Conservation (phyloP, 169 alveolate species). For the Nephromyces sp. region DNA sequence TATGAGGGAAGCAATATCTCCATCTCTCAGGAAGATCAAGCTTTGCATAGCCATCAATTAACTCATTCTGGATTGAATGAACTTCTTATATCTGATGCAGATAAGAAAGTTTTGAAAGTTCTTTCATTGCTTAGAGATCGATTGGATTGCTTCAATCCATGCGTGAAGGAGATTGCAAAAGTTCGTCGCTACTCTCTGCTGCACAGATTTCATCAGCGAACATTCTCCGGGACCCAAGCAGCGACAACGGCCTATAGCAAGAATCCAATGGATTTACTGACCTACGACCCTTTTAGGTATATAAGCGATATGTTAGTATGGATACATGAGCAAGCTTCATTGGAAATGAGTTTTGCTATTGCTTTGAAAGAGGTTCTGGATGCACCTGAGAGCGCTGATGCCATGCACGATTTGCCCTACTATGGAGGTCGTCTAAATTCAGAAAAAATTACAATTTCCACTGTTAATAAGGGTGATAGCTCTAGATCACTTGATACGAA, state of each 20-base stretch:
- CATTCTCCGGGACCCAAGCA: no score
- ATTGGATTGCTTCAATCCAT: not conserved
- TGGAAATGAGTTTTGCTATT: not conserved
- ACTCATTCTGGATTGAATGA: no score
- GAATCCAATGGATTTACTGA: slow-evolving; percentile 4
- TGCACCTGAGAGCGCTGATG: no score
- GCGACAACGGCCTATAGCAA: slow-evolving; percentile 1
- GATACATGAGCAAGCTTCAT: not conserved
- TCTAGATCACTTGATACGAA: no score
- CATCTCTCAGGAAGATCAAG: not conserved
- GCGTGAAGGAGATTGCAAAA: not conserved
- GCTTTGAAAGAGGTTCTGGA: not conserved
- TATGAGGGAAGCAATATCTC: not conserved
- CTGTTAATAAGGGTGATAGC: no score
- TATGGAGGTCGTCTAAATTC: no score
- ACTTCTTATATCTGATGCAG: not conserved
- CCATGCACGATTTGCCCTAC: no score
- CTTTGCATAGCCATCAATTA: no score
- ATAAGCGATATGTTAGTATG: slow-evolving; percentile 7
- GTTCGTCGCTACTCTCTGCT: not conserved
- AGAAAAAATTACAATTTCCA: no score
- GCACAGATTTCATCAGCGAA: not conserved
- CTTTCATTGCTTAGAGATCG: not conserved
- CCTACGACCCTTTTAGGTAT: slow-evolving; percentile 4
- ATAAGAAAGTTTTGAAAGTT: no score